Evolutionary conservation across 2,329 filamentous ascomycete species (phyloP), one percentile per base, ranked within the genome.

Genomic region (Fusarium verrucosum): DNA sequence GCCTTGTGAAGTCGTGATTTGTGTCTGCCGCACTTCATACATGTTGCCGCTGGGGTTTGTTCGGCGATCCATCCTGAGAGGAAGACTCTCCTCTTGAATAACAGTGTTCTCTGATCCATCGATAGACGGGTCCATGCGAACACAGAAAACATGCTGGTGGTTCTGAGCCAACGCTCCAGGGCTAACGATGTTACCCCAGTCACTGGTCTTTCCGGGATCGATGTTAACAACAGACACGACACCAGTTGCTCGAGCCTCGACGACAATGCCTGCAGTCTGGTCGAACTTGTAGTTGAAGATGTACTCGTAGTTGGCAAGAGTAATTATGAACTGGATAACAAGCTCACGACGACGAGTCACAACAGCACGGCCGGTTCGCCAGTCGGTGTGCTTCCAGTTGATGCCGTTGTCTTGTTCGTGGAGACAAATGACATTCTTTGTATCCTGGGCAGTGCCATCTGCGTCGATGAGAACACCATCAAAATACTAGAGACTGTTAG

Each of bases 351-450:
- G 79, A 7, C 89, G 81, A 1, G 84, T 83, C 0, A 90, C 85
- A 1, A 86, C 84, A 0, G 87, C 86, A 10, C 85, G 80, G 10
- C 81, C 80, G 0, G 87, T 91, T n/a, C 88, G 81, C 76, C 82
- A 88, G 75, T 91, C 89, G 20, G 87, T 84, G 76, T 91, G 89
- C 72, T 91, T 91, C 87, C 88, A 91, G 20, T 84, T 81, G 43
- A 92, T 88, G 3, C 89, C 89, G 61, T 86, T 85, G 70, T 92
- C 89, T 69, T 90, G 84, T 74, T 92, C 89, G 69, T 92, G 89
- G 3, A 91, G 78, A 62, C 89, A 92, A 35, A 91, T 78, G 3
- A 87, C 87, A 23, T 77, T 76, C 66, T 87, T 87, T n/a, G 66
- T 65, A 7, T 65, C 70, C 83, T 87, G 38, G 1, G 72, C 68